Conservation (phyloP, 345 rosid genomes). For the Iberis pinnata region DNA sequence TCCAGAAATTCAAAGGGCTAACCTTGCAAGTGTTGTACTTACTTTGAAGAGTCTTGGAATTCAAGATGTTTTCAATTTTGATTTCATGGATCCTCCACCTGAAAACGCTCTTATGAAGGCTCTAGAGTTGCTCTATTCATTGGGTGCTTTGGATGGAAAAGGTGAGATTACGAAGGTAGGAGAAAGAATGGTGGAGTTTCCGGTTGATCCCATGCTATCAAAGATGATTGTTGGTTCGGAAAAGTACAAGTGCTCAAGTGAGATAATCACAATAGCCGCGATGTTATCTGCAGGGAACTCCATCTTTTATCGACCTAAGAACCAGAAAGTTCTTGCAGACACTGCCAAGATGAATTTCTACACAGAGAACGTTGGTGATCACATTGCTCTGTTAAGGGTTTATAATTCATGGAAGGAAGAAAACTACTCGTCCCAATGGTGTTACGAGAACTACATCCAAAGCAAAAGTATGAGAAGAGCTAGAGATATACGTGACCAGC, state of each 20-base stretch:
- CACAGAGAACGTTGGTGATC: slow-evolving; percentile 80
- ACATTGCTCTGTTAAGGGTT: slow-evolving; percentile 77
- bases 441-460: slow-evolving; percentile 93
- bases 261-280: slow-evolving; percentile 69
- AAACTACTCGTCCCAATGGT: slow-evolving; percentile 85
- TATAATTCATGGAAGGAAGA: slow-evolving; percentile 83
- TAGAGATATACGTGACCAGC: slow-evolving; percentile 79
- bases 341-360: slow-evolving; percentile 78
- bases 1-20: slow-evolving; percentile 92
- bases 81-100: slow-evolving; percentile 95
- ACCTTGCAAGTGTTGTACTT: slow-evolving; percentile 87
- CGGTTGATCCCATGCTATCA: slow-evolving; percentile 84
- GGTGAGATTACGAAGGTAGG: slow-evolving; percentile 88
- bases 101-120: slow-evolving; percentile 76
- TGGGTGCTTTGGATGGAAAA: slow-evolving; percentile 71
- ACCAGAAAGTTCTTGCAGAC: slow-evolving; percentile 87
- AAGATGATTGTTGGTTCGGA: slow-evolving; percentile 90
- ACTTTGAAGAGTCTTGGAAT: slow-evolving; percentile 87
- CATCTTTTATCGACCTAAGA: slow-evolving; percentile 84
- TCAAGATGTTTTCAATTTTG: slow-evolving; percentile 70
- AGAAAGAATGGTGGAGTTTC: slow-evolving; percentile 91
- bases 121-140: slow-evolving; percentile 67
- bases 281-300: slow-evolving; percentile 92
- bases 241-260: slow-evolving; percentile 70
- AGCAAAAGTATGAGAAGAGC: slow-evolving; percentile 93